These are phyloP conservation scores for Cryptococcus sp. DNA, from an alignment of 1,284 basidiomycete genomes.

Conservation along the genomic window DNA sequence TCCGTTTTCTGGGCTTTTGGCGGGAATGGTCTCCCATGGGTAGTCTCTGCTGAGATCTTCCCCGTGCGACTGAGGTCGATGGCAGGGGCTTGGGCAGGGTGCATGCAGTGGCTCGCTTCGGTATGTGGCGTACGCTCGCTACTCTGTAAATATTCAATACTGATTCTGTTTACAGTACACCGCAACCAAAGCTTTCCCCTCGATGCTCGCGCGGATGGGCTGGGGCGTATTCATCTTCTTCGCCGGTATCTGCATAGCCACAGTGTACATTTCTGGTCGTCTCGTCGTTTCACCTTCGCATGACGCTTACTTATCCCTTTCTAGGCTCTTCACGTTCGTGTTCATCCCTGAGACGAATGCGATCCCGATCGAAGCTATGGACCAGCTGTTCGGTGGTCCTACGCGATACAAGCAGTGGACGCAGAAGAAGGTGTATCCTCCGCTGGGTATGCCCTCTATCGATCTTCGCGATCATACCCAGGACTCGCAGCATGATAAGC, in stretches of 20 bases:
- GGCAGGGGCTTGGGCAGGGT: conserved; percentile 32
- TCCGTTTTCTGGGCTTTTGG: conserved; percentile 29
- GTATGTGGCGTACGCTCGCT: conserved; percentile 3
- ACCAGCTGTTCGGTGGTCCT: conserved; percentile 27
- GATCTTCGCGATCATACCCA: background rate
- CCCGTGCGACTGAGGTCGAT: conserved; percentile 33
- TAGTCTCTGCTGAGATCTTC: conserved; percentile 39
- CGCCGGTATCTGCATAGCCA: conserved; percentile 25
- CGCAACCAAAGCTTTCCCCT: conserved; percentile 34
- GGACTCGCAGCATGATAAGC: background rate
- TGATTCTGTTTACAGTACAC: conserved; percentile 27
- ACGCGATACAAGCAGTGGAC: conserved; percentile 23
- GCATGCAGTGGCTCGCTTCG: conserved; percentile 34
- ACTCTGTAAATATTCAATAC: background rate
- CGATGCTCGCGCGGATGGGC: conserved; percentile 34
- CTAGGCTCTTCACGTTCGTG: conserved; percentile 36
- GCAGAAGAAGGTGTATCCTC: conserved; percentile 36
- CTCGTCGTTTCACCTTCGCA: background rate
- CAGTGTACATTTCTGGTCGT: conserved; percentile 16
- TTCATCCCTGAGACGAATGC: conserved; percentile 43
- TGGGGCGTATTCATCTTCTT: conserved; percentile 46
- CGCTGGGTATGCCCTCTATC: conserved; percentile 33
- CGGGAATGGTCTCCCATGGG: conserved; percentile 34
- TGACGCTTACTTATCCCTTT: background rate
- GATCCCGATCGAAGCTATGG: conserved; percentile 37